Evolutionary conservation across 2,329 filamentous ascomycete species (phyloP).

Genomic region (Pyricularia pennisetigena): DNA sequence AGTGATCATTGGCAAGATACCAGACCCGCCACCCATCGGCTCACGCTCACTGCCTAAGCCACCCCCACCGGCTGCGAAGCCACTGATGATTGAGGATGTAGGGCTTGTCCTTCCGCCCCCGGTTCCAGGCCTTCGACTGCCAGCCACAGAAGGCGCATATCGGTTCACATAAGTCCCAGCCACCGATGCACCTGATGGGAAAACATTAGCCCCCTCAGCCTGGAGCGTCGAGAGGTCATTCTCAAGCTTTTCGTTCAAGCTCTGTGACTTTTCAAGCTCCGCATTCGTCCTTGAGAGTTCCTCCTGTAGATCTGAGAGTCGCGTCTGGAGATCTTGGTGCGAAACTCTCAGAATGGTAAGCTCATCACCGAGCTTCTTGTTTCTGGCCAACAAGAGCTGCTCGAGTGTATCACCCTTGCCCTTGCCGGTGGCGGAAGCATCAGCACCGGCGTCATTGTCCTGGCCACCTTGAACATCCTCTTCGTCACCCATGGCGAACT

Average conservation of each 20-base stretch:
- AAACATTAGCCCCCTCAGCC: constrained; percentile 71
- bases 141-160: constrained; percentile 56
- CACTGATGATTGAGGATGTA: constrained; percentile 95
- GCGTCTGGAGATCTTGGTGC: constrained; percentile 79
- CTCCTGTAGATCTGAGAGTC: constrained; percentile 71
- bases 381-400: constrained; percentile 80
- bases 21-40: constrained; percentile 64
- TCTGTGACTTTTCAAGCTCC: constrained; percentile 76
- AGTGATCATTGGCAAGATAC: constrained; percentile 95
- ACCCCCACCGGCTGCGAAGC: constrained; percentile 44
- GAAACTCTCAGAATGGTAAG: constrained; percentile 87
- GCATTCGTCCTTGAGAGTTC: constrained; percentile 74
- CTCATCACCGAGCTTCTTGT: constrained; percentile 94
- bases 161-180: constrained; percentile 83
- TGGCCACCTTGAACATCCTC: constrained; percentile 46
- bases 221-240: constrained; percentile 85
- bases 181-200: constrained; percentile 84
- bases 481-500: constrained; percentile 86
- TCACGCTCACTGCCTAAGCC: constrained; percentile 33
- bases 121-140: neutral
- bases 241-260: constrained; percentile 80
- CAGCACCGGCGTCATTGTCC: constrained; percentile 19
- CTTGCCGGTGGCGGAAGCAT: constrained; percentile 23
- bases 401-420: constrained; percentile 74
- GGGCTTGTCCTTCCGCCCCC: constrained; percentile 59